Conservation (phyloP, 164 flowering plant species). For the Umbilicus rupestris region DNA sequence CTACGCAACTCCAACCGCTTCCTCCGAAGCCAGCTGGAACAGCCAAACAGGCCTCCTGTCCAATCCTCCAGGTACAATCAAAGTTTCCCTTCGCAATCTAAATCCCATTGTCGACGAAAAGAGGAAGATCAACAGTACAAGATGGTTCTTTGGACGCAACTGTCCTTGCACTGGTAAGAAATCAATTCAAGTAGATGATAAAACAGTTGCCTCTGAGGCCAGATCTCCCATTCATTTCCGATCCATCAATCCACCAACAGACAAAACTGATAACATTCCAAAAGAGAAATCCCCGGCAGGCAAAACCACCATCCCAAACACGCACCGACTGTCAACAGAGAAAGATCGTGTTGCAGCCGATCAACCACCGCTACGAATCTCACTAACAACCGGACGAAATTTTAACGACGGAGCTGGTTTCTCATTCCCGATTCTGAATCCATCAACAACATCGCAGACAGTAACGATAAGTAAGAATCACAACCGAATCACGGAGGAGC, state of each 20-base stretch:
- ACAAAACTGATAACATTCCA: too few relatives aligned
- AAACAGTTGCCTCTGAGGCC: slow-evolving; percentile 17
- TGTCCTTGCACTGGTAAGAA: slow-evolving; percentile 72
- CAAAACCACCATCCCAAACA: too few relatives aligned
- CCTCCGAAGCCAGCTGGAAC: slow-evolving; percentile 95
- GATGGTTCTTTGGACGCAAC: slow-evolving; percentile 45
- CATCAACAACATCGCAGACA: slow-evolving; percentile 6
- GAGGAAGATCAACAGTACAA: slow-evolving; percentile 14
- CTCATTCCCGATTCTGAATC: slow-evolving; percentile 40
- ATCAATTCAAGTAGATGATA: slow-evolving; percentile 51
- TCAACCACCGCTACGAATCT: slow-evolving; percentile 12
- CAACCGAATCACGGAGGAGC: slow-evolving; percentile 17
- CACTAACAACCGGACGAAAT: slow-evolving; percentile 15
- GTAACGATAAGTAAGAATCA: too few relatives aligned
- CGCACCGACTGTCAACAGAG: slow-evolving; percentile 11
- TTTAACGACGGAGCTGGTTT: slow-evolving; percentile 15
- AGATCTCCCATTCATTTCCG: slow-evolving; percentile 1
- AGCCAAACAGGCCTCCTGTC: slow-evolving; percentile 70
- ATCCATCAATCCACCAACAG: not conserved
- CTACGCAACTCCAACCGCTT: slow-evolving; percentile 75
- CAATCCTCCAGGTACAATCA: slow-evolving; percentile 48
- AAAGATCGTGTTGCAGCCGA: slow-evolving; percentile 10
- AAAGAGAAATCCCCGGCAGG: too few relatives aligned
- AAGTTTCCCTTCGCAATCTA: slow-evolving; percentile 26
- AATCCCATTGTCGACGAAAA: not conserved